A percentile compares a stretch with the other conserved stretches of the same genome.
phyloP scores from a whole-genome alignment of 129 eudicot species.

The Sambucus nigra region DNA sequence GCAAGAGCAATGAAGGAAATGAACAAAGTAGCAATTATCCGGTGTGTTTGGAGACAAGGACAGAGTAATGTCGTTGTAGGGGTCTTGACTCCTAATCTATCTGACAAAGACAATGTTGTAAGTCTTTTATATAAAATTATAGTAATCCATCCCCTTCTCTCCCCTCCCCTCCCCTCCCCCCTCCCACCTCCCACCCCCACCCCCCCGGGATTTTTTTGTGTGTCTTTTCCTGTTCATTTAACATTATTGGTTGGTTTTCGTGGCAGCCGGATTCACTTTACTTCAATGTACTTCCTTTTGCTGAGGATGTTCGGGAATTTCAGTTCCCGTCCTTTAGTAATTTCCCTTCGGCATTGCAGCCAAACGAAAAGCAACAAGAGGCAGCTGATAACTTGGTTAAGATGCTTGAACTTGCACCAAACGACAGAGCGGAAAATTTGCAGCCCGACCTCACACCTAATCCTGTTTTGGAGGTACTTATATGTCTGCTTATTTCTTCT shows the following conservation, averaged over 20 bases:
- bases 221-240: neutral
- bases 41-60: conserved; percentile 97
- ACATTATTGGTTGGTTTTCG: conserved; percentile 5
- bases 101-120: conserved; percentile 61
- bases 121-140: conserved; percentile 21
- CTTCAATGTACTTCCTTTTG: conserved; percentile 91
- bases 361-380: conserved; percentile 73
- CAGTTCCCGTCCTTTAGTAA: conserved; percentile 89
- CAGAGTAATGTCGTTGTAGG: conserved; percentile 79
- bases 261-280: conserved; percentile 87
- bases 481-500: too few relatives aligned
- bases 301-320: conserved; percentile 90
- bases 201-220: neutral
- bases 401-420: conserved; percentile 84
- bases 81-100: conserved; percentile 73
- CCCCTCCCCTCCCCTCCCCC: neutral
- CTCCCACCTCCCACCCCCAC: neutral
- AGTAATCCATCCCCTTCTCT: too few relatives aligned
- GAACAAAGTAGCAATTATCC: conserved; percentile 80
- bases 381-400: conserved; percentile 88
- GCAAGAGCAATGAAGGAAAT: conserved; percentile 96
- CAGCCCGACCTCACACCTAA: conserved; percentile 83
- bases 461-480: conserved; percentile 81
- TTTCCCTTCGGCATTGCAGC: conserved; percentile 65
- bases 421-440: conserved; percentile 68